These are phyloP conservation scores for Yamadazyma spencermartinsiae DNA, from an alignment of 1,139 yeast genomes.

Conservation along the genomic window DNA sequence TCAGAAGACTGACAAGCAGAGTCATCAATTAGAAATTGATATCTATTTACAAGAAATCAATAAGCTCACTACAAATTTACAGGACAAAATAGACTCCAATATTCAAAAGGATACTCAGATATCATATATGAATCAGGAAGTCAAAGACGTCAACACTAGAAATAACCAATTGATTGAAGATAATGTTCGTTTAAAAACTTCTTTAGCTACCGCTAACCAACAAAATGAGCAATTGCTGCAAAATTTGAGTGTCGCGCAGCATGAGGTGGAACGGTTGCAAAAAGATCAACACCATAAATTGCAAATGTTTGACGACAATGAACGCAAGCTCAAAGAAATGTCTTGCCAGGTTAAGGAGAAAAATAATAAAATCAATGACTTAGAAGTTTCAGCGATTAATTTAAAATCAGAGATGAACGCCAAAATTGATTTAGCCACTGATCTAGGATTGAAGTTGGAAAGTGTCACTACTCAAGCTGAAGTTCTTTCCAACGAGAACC, in stretches of 20 bases:
- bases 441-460: neutral
- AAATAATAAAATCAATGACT: neutral
- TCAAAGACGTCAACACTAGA: neutral
- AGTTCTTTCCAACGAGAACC: neutral
- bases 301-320: neutral
- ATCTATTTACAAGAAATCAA: conserved; percentile 1
- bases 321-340: neutral
- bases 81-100: neutral
- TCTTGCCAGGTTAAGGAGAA: conserved; percentile 1
- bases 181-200: neutral
- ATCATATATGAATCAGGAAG: neutral
- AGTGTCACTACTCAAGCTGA: neutral
- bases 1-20: neutral
- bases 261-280: neutral
- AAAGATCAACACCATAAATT: neutral
- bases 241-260: neutral
- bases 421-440: neutral
- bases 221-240: neutral
- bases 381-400: neutral
- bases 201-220: neutral
- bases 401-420: neutral
- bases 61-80: neutral
- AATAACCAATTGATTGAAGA: neutral
- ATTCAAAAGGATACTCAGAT: neutral
- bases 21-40: conserved; percentile 1